These are phyloP conservation scores for Lodderomyces orthopsilosis DNA, from an alignment of 1,139 yeast species.

Conservation along the genomic window DNA sequence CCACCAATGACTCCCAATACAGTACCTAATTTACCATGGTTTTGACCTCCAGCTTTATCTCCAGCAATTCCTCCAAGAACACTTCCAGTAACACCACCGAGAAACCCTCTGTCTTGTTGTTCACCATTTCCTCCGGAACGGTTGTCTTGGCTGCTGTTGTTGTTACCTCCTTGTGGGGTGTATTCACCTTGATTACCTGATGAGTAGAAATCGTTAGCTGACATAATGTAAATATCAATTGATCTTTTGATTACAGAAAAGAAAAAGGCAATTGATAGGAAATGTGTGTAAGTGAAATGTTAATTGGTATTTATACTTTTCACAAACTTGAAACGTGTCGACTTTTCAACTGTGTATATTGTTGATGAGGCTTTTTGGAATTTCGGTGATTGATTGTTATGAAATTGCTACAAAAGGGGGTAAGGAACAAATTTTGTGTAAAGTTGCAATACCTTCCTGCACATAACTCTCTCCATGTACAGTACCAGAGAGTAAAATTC, in stretches of 20 bases:
- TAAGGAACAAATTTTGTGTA: not conserved
- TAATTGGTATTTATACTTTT: not conserved
- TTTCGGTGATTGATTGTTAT: not conserved
- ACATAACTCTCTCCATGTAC: not conserved
- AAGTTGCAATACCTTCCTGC: not conserved
- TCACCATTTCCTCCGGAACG: slow-evolving; percentile 27
- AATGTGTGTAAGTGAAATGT: too few relatives aligned
- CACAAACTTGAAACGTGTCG: not conserved
- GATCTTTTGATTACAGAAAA: not conserved
- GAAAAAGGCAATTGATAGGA: too few relatives aligned
- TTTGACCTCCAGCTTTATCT: slow-evolving; percentile 30
- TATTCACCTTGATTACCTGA: slow-evolving; percentile 46
- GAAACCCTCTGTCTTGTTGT: slow-evolving; percentile 49
- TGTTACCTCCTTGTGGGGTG: slow-evolving; percentile 22
- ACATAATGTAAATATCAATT: slow-evolving; percentile 34
- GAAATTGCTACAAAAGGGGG: not conserved
- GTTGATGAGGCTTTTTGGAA: not conserved
- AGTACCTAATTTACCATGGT: slow-evolving; percentile 52
- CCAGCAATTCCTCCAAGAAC: slow-evolving; percentile 59
- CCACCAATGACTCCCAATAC: slow-evolving; percentile 62
- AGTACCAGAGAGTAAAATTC: too few relatives aligned
- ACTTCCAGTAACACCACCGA: slow-evolving; percentile 57
- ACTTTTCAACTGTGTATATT: too few relatives aligned
- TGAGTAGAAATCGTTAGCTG: slow-evolving; percentile 60
- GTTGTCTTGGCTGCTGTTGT: slow-evolving; percentile 19